Evolutionary conservation across 768 basidiomycete genomes (phyloP), one percentile per base, ranked within the genome.

Genomic region (Pulveroboletus sp.): DNA sequence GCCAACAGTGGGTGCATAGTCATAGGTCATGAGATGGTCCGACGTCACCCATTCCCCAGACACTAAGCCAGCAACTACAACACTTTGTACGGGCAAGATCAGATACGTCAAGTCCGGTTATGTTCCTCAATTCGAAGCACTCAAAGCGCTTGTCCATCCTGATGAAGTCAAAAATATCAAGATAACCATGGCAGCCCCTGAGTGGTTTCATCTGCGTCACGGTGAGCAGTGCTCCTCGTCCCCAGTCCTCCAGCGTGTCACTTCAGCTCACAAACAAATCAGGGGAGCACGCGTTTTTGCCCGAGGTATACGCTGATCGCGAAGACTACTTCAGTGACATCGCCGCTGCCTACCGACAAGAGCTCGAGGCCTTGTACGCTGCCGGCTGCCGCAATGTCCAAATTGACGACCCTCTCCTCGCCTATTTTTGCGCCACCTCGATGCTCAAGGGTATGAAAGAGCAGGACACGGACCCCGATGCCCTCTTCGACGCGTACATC

Each of bases 121-220:
- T 57, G 61, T 80, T 8, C 74, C 82, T 26, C 78, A 85, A 52
- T 86, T 83, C 60, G 77, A 81, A 50, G 78, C 73, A 43, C 68
- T 85, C 50, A 85, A 83, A 64, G 68, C 64, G 26, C 59, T 83
- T 17, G 81, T 85, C 24, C 60, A 77, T 15, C 71, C 78, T 8
- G 76, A 85, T 67, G 83, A 86, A 58, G 79, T 85, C 51, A 75
- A 76, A 59, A 72, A 75, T 59, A 76, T 89, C 65, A 89, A 91
- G 64, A 59, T 89, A 51, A 88, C 83, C 12, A 71, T 86, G 66
- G 83, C 80, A 51, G 79, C 85, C 0, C 86, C 86, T 3, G 80
- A 81, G 32, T 85, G 84, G 82, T 83, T 80, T 64, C 83, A 85
- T 62, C 77, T 85, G 27, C 77, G 80, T 24, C 82, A 83, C 61